A percentile compares a stretch with the other conserved stretches of the same genome.
phyloP scores from a whole-genome alignment of 306 rosid species.

The Herpetospermum pedunculosum region DNA sequence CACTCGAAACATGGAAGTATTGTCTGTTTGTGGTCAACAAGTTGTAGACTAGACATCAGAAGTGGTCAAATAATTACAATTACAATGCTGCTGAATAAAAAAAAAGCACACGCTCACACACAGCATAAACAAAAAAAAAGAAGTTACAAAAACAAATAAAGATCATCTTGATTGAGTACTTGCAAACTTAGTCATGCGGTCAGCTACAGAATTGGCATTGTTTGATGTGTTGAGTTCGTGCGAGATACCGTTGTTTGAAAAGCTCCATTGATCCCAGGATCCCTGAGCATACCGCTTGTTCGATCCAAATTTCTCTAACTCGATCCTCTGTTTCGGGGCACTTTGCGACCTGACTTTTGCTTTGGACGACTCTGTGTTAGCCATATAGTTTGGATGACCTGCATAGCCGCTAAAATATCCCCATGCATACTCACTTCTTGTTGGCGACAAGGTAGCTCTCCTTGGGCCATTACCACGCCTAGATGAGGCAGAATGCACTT shows the following conservation, averaged over 20 bases:
- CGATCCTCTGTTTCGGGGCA: slow-evolving; percentile 83
- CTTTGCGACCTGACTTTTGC: slow-evolving; percentile 94
- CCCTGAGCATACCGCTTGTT: slow-evolving; percentile 32
- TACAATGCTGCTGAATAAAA: not conserved
- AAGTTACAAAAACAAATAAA: slow-evolving; percentile 5
- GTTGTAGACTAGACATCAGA: slow-evolving; percentile 4
- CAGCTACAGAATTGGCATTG: slow-evolving; percentile 24
- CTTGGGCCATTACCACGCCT: slow-evolving; percentile 47
- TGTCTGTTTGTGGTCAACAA: slow-evolving; percentile 1
- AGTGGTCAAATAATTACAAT: slow-evolving; percentile 30
- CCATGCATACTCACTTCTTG: slow-evolving; percentile 73
- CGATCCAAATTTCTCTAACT: slow-evolving; percentile 46
- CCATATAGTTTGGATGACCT: slow-evolving; percentile 74
- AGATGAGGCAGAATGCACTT: slow-evolving; percentile 44
- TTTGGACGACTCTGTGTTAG: slow-evolving; percentile 68
- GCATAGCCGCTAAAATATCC: slow-evolving; percentile 44
- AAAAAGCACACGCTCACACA: slow-evolving; percentile 11
- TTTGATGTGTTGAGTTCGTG: slow-evolving; percentile 25
- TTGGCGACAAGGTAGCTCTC: slow-evolving; percentile 51
- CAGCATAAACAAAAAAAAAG: not conserved
- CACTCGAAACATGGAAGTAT: not conserved
- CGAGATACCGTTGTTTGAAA: slow-evolving; percentile 26
- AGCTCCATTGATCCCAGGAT: slow-evolving; percentile 37
- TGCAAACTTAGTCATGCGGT: slow-evolving; percentile 33
- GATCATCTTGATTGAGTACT: slow-evolving; percentile 41